Evolutionary conservation across 441 rosid genomes (phyloP).

Genomic region (Macaranga tanarius): DNA sequence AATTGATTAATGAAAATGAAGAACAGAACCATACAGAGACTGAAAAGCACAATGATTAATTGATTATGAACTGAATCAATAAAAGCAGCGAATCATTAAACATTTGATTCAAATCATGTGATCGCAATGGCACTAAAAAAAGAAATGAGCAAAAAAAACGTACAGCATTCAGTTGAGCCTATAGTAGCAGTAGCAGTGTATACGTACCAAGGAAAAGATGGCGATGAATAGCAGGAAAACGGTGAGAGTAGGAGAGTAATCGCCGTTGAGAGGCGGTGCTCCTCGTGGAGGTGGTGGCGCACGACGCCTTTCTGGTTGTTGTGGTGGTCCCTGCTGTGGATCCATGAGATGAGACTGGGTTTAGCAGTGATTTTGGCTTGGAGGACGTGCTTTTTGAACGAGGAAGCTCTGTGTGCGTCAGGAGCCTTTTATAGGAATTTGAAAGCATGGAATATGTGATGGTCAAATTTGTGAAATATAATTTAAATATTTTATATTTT

Average conservation of each 20-base stretch:
- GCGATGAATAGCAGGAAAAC: slow-evolving; percentile 43
- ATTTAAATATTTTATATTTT: too few species aligned
- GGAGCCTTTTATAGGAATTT: too few species aligned
- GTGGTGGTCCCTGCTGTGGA: slow-evolving; percentile 2
- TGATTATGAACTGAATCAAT: too few species aligned
- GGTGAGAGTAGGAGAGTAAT: slow-evolving; percentile 35
- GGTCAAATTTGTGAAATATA: too few species aligned
- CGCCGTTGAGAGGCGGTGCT: slow-evolving; percentile 40
- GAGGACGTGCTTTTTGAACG: too few species aligned
- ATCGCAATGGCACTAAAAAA: too few species aligned
- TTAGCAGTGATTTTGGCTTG: background rate
- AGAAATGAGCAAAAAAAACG: too few species aligned
- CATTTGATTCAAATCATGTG: background rate
- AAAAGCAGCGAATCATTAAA: background rate
- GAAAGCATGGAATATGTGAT: too few species aligned
- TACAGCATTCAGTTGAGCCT: too few species aligned
- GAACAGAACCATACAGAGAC: too few species aligned
- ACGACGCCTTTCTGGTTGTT: slow-evolving; percentile 25
- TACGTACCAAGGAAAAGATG: slow-evolving; percentile 48
- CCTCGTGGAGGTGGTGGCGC: slow-evolving; percentile 30
- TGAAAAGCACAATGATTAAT: too few species aligned
- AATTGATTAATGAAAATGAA: background rate
- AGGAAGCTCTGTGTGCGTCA: too few species aligned
- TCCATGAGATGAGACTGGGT: slow-evolving; percentile 42
- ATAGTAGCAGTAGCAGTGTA: slow-evolving; percentile 7